Evolutionary conservation across 2,329 filamentous ascomycete species (phyloP).

Genomic region (Hypoxylon sp.): DNA sequence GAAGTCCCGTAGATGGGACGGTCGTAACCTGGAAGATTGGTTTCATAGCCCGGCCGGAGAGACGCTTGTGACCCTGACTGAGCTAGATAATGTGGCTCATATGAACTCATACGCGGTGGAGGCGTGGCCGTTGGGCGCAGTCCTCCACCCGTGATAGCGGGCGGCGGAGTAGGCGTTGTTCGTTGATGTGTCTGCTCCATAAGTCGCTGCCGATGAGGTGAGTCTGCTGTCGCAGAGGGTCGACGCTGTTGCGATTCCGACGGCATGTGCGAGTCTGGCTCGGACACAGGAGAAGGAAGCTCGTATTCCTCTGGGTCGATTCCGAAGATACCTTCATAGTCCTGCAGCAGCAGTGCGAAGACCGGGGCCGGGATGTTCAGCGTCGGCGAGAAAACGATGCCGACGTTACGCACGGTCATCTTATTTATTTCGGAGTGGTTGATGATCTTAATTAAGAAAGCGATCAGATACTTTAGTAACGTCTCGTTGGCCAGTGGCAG

Average conservation of each 20-base stretch:
- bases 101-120: conserved; percentile 50
- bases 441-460: conserved; percentile 90
- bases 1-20: conserved; percentile 46
- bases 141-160: conserved; percentile 39
- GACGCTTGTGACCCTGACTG: conserved; percentile 46
- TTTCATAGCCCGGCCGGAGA: conserved; percentile 54
- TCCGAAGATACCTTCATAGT: conserved; percentile 87
- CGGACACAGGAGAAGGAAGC: conserved; percentile 56
- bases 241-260: conserved; percentile 50
- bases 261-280: conserved; percentile 46
- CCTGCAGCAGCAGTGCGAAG: conserved; percentile 91
- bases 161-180: conserved; percentile 61
- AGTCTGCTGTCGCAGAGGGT: conserved; percentile 61
- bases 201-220: conserved; percentile 60
- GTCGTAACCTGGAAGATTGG: conserved; percentile 48
- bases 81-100: conserved; percentile 54
- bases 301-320: conserved; percentile 71
- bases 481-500: conserved; percentile 83
- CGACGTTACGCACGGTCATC: conserved; percentile 97
- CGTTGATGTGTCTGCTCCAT: conserved; percentile 52
- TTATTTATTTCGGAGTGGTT: conserved; percentile 91
- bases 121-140: conserved; percentile 54
- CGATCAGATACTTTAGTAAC: conserved; percentile 82
- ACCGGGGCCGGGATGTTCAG: conserved; percentile 95
- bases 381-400: conserved; percentile 97